A percentile compares a stretch with the other conserved stretches of the same genome.
These are phyloP conservation scores for Backusella liffmaniae DNA, from an alignment of 192 early-diverging fungal genomes.

Conservation along the genomic window DNA sequence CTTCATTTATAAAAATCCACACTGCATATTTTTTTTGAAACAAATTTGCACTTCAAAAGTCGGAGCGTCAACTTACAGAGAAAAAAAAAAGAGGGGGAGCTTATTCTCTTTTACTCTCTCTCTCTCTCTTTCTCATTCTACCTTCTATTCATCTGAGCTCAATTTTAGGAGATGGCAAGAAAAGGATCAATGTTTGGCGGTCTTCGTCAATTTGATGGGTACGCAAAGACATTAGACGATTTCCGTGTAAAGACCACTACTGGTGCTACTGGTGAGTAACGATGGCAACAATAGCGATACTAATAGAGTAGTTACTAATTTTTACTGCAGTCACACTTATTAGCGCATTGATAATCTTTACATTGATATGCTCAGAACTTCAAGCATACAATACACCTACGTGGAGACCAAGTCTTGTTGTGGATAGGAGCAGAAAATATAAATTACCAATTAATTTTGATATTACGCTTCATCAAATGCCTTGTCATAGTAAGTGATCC, in stretches of 20 bases:
- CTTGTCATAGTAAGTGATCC: slow-evolving; percentile 68
- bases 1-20: not conserved
- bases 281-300: not conserved
- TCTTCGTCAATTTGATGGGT: slow-evolving; percentile 76
- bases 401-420: slow-evolving; percentile 72
- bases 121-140: not conserved
- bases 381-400: slow-evolving; percentile 70
- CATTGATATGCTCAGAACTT: slow-evolving; percentile 82
- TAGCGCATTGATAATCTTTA: slow-evolving; percentile 66
- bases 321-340: slow-evolving; percentile 69
- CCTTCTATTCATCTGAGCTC: not conserved
- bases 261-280: slow-evolving; percentile 60
- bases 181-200: slow-evolving; percentile 43
- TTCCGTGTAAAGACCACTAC: slow-evolving; percentile 82
- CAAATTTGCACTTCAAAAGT: not conserved
- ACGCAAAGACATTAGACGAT: slow-evolving; percentile 97
- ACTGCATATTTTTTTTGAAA: not conserved
- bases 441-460: slow-evolving; percentile 89
- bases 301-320: not conserved
- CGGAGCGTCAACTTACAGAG: not conserved
- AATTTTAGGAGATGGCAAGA: slow-evolving; percentile 39
- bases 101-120: not conserved
- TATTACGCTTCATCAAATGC: slow-evolving; percentile 88
- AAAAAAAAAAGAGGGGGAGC: not conserved
- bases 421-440: slow-evolving; percentile 83